Base-by-base conservation (phyloP, 2,329 filamentous ascomycete genomes). In the Keithomyces neogunnii region DNA sequence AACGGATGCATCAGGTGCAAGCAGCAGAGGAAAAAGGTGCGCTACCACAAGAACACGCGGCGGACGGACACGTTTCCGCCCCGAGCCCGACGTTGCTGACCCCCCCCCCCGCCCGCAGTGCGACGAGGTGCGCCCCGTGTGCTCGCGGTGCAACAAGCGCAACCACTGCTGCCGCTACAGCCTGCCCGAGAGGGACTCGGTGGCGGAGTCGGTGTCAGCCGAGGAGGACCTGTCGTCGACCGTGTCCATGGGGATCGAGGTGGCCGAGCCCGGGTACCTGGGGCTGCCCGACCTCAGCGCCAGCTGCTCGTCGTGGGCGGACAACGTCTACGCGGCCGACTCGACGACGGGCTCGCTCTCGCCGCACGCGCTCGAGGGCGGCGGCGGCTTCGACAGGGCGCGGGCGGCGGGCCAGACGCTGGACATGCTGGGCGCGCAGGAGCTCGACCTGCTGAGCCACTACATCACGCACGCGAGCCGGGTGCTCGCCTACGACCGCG, bases 381-480 rank as follows among this genome's bases (percentile, higher is more conserved):
- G 19, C 19, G 19, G 19, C 30, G 26, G 26, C 5, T 32, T 35
- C 13, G 11, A 46, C 13, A 40, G 5, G 3, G 30, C 31, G 10
- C 28, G 5, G 5, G 39, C 7, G 13, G 30, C 8, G 30, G 11
- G 42, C 9, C 30, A 52, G 31, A 19, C 51, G 51, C 29, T 13
- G 32, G 11, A 49, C 45, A 52, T 51, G 2, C 59, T 68, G 1
- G 51, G 52, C 4, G 55, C 63, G 1, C 50, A 52, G 11, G 71
- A 73, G 30, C 58, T 72, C 1, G 61, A 64, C 7, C 64, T 74
- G 0, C 53, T 74, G 2, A 61, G 62, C 29, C 70, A 74, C 53
- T 74, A 71, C 44, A 61, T 73, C 39, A 64, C 66, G 0, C 71
- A 73, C 53, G 72, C 71, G 0, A 68, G 69, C 40, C 64, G 55